These are phyloP conservation scores for Dalechampia spathulata DNA, from an alignment of 441 rosid species.

Conservation along the genomic window DNA sequence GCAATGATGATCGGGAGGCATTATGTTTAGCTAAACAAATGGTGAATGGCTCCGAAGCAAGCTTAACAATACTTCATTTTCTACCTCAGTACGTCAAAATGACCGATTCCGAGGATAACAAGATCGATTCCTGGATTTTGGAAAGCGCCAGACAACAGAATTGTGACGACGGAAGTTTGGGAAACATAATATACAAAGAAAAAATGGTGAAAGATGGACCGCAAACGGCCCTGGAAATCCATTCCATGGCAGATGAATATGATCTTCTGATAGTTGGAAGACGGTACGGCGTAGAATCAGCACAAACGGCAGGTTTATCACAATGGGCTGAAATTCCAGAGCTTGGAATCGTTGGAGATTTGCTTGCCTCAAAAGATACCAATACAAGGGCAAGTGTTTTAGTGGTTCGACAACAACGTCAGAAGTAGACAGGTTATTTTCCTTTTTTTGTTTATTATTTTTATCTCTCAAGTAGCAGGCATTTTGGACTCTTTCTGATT, in stretches of 20 bases:
- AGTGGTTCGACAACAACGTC: neutral
- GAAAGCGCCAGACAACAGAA: neutral
- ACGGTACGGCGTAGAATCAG: neutral
- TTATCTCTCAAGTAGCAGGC: too few species aligned
- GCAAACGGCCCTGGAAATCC: neutral
- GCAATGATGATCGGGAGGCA: conserved; percentile 1
- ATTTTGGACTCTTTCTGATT: too few species aligned
- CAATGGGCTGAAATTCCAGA: conserved; percentile 4
- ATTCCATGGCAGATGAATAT: neutral
- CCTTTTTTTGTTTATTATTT: too few species aligned
- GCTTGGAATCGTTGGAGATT: conserved; percentile 1
- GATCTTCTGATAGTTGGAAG: neutral
- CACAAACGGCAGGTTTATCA: conserved; percentile 1
- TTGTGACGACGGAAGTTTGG: too few species aligned
- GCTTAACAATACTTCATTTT: neutral
- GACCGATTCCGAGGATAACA: neutral
- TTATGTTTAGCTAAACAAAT: neutral
- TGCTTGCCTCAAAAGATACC: neutral
- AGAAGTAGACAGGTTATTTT: too few species aligned
- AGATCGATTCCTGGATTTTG: neutral
- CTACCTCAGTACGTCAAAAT: neutral
- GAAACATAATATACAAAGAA: neutral
- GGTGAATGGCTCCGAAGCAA: neutral
- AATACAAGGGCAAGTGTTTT: neutral
- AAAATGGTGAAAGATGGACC: neutral